phyloP scores from a whole-genome alignment of 495 filamentous ascomycete species.

The Niebla homalea region DNA sequence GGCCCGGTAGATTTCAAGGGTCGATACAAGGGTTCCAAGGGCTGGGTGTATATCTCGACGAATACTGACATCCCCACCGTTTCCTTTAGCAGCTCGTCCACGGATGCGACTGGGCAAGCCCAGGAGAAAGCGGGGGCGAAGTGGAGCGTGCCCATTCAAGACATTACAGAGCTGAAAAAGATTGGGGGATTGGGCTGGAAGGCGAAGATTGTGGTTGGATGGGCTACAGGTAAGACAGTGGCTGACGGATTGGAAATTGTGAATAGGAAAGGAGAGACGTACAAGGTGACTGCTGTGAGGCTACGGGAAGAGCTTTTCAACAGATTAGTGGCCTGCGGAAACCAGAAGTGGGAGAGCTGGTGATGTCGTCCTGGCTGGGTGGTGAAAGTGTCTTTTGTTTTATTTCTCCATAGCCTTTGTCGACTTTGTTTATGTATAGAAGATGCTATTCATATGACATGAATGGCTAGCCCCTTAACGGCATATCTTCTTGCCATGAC shows the following conservation, averaged over 20 bases:
- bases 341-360: constrained; percentile 80
- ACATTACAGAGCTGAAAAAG: constrained; percentile 63
- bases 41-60: constrained; percentile 55
- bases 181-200: constrained; percentile 83
- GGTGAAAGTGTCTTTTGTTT: neutral
- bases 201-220: constrained; percentile 70
- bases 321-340: constrained; percentile 65
- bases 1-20: constrained; percentile 69
- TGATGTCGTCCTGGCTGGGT: constrained; percentile 23
- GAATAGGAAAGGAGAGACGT: constrained; percentile 34
- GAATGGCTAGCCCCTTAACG: too few relatives aligned
- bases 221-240: constrained; percentile 63
- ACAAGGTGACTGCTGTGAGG: constrained; percentile 57
- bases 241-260: constrained; percentile 68
- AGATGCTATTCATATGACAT: too few relatives aligned
- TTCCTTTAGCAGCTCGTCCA: constrained; percentile 39
- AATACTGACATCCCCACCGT: constrained; percentile 44
- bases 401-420: too few relatives aligned
- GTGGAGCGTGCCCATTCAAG: constrained; percentile 41
- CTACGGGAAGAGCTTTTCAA: constrained; percentile 77
- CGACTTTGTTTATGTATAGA: too few relatives aligned
- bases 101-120: constrained; percentile 26
- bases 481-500: too few relatives aligned
- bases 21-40: constrained; percentile 57
- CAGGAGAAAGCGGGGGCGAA: constrained; percentile 7